These are phyloP conservation scores for Blastobotrys elegans DNA, from an alignment of 1,139 yeast genomes.

Conservation along the genomic window DNA sequence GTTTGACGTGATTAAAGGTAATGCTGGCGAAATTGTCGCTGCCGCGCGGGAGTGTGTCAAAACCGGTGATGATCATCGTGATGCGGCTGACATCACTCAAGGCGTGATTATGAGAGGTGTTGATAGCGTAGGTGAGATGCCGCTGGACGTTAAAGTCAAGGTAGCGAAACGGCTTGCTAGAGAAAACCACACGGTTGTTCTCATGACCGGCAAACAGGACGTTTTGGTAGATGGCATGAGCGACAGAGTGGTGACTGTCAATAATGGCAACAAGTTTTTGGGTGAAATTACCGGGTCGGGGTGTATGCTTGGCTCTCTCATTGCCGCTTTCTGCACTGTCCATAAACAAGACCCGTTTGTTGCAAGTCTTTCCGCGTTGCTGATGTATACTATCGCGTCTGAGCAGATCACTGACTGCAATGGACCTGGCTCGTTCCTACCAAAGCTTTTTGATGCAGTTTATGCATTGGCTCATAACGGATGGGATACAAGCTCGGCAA, in stretches of 20 bases:
- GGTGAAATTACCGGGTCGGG: constrained; percentile 85
- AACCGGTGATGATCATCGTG: neutral
- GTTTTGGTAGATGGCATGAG: constrained; percentile 40
- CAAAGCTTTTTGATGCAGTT: constrained; percentile 44
- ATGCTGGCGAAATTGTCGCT: constrained; percentile 71
- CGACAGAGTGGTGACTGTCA: constrained; percentile 32
- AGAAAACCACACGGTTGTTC: constrained; percentile 58
- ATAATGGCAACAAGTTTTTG: constrained; percentile 66
- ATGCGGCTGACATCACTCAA: constrained; percentile 7
- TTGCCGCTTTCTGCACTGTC: constrained; percentile 48
- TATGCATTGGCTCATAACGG: constrained; percentile 24
- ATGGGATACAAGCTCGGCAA: neutral
- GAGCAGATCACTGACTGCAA: constrained; percentile 23
- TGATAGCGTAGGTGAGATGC: constrained; percentile 33
- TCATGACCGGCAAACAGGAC: constrained; percentile 59
- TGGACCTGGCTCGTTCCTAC: constrained; percentile 51
- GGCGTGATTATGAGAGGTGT: constrained; percentile 57
- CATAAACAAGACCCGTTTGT: constrained; percentile 29
- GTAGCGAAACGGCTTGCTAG: constrained; percentile 49
- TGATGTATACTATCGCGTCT: constrained; percentile 64
- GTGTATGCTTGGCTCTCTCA: constrained; percentile 73
- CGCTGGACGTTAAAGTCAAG: constrained; percentile 28
- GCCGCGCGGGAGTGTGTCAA: constrained; percentile 36
- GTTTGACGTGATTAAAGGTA: constrained; percentile 75
- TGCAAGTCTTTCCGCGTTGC: constrained; percentile 57